Percentiles rank a stretch among this genome's conserved stretches.
These are phyloP conservation scores for Angomonas ambiguus DNA, from an alignment of 208 protist species.

Conservation along the genomic window DNA sequence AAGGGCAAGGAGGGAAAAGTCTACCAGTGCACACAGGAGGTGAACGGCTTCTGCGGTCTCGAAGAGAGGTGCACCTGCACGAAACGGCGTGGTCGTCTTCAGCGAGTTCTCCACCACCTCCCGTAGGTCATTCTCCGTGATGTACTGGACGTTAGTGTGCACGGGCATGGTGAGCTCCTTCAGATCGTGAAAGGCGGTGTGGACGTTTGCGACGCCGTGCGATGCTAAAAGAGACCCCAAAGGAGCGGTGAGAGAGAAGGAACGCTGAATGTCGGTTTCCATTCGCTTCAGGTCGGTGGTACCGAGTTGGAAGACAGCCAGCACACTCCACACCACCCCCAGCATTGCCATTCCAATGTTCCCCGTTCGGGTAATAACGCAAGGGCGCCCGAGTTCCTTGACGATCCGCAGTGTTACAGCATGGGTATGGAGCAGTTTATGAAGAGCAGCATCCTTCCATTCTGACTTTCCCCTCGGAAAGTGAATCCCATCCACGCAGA, in stretches of 20 bases:
- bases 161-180: not conserved
- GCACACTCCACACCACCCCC: not conserved
- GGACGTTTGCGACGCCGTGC: not conserved
- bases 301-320: not conserved
- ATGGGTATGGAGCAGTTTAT: not conserved
- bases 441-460: no score
- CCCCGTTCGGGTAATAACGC: not conserved
- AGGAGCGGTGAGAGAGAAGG: not conserved
- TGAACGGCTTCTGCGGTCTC: not conserved
- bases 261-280: not conserved
- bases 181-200: not conserved
- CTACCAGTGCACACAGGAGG: not conserved
- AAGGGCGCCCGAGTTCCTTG: not conserved
- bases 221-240: not conserved
- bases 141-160: not conserved
- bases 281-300: not conserved
- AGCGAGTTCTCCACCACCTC: not conserved
- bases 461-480: not conserved
- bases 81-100: not conserved
- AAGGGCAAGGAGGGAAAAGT: constrained; percentile 9
- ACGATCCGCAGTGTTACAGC: not conserved
- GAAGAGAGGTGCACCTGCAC: not conserved
- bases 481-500: not conserved
- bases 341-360: not conserved
- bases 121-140: not conserved